A percentile compares a stretch with the other conserved stretches of the same genome.
Conservation (phyloP, 1,284 basidiomycete species). For the Apiotrichum domesticum region DNA sequence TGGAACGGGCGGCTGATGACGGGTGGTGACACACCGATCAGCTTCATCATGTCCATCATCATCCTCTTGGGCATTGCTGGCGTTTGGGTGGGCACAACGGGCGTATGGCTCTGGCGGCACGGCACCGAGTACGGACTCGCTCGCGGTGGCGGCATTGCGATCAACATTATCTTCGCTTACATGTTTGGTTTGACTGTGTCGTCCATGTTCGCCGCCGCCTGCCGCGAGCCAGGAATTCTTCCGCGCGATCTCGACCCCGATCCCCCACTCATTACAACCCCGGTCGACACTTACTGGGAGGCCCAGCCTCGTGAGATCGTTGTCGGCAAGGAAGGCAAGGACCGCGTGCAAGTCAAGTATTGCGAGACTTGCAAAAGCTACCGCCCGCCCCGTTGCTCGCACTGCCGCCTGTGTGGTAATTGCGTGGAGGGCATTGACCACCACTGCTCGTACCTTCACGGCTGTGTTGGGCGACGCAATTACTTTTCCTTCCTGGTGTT, state of each 20-base stretch:
- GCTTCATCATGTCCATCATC: constrained; percentile 61
- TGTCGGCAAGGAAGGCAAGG: constrained; percentile 69
- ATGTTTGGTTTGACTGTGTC: constrained; percentile 32
- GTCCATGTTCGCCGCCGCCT: constrained; percentile 54
- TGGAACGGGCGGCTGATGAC: constrained; percentile 64
- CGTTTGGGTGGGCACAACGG: constrained; percentile 75
- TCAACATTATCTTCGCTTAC: constrained; percentile 58
- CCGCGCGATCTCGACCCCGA: constrained; percentile 76
- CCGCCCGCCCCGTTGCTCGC: constrained; percentile 81
- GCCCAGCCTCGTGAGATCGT: constrained; percentile 74
- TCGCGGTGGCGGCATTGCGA: constrained; percentile 68
- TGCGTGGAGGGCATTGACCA: constrained; percentile 81
- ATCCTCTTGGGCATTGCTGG: constrained; percentile 64
- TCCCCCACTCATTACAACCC: constrained; percentile 57
- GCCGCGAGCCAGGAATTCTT: constrained; percentile 78
- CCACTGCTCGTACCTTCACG: constrained; percentile 92
- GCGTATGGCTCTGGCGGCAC: constrained; percentile 77
- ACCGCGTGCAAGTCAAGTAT: constrained; percentile 78
- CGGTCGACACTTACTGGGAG: constrained; percentile 55
- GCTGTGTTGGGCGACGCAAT: constrained; percentile 84
- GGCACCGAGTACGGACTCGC: constrained; percentile 66
- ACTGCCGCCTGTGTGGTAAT: constrained; percentile 92
- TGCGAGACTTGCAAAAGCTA: constrained; percentile 85
- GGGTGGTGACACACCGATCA: constrained; percentile 75
- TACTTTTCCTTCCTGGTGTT: constrained; percentile 83